These are phyloP conservation scores for Tolypocladium nubicola DNA, from an alignment of 2,329 filamentous ascomycete genomes.

Conservation along the genomic window DNA sequence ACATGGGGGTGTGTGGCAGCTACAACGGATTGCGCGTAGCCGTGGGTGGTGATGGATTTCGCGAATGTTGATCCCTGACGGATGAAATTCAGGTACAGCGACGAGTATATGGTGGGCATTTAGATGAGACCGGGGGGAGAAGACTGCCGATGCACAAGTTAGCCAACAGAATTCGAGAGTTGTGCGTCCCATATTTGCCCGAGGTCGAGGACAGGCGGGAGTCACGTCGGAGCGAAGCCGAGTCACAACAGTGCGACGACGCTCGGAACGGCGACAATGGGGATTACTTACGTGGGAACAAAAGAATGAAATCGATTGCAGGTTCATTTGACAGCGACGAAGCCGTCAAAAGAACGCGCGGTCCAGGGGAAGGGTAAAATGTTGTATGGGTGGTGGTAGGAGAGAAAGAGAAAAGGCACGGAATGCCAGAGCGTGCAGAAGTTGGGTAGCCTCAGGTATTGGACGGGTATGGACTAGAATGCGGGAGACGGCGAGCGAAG, in stretches of 20 bases:
- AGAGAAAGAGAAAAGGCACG: conserved; percentile 6
- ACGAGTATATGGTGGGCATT: conserved; percentile 73
- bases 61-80: conserved; percentile 78
- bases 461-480: conserved; percentile 1
- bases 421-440: conserved; percentile 1
- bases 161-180: neutral
- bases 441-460: neutral
- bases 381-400: conserved; percentile 3
- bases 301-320: conserved; percentile 59
- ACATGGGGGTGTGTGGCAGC: conserved; percentile 76
- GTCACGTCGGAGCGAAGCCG: neutral
- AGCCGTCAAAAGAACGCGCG: conserved; percentile 91
- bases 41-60: conserved; percentile 93
- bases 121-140: conserved; percentile 63
- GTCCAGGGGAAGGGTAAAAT: conserved; percentile 18
- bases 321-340: conserved; percentile 93
- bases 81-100: conserved; percentile 71
- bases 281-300: conserved; percentile 51
- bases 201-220: neutral
- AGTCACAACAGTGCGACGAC: neutral
- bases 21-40: conserved; percentile 95
- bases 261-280: neutral
- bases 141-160: conserved; percentile 23
- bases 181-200: neutral
- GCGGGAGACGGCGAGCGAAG: conserved; percentile 1